phyloP scores from a whole-genome alignment of 164 flowering plant genomes.

The Magnolia changhungtana region DNA sequence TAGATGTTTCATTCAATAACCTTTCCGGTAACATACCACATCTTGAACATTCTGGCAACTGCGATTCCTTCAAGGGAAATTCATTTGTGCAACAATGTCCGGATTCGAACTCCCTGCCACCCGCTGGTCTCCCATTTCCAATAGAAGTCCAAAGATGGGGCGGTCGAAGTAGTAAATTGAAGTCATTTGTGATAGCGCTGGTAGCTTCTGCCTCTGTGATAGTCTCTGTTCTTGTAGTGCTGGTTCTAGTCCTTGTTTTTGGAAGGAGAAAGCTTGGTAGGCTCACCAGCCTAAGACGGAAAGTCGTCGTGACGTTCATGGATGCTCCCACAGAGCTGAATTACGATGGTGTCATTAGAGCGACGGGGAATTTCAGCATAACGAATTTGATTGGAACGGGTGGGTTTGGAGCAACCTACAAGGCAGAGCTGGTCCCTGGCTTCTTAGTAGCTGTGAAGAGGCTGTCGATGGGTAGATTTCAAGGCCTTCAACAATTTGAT shows the following conservation, averaged over 20 bases:
- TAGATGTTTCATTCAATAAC: slow-evolving; percentile 68
- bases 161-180: slow-evolving; percentile 22
- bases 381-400: slow-evolving; percentile 66
- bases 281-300: slow-evolving; percentile 38
- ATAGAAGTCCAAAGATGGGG: slow-evolving; percentile 19
- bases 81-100: slow-evolving; percentile 37
- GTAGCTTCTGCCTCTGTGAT: slow-evolving; percentile 38
- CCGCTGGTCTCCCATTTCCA: slow-evolving; percentile 32
- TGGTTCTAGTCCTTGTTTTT: slow-evolving; percentile 24
- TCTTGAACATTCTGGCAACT: slow-evolving; percentile 35
- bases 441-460: slow-evolving; percentile 69
- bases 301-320: slow-evolving; percentile 52
- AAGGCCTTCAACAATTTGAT: slow-evolving; percentile 70
- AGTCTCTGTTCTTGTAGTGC: slow-evolving; percentile 25
- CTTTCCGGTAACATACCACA: slow-evolving; percentile 60
- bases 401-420: slow-evolving; percentile 81
- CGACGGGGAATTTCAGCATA: slow-evolving; percentile 67
- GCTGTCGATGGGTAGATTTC: slow-evolving; percentile 67
- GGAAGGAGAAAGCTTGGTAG: slow-evolving; percentile 37
- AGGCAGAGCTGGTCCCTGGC: slow-evolving; percentile 64
- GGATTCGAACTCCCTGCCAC: slow-evolving; percentile 22
- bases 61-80: slow-evolving; percentile 48
- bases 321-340: slow-evolving; percentile 49
- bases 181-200: slow-evolving; percentile 28
- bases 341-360: slow-evolving; percentile 58